These are phyloP conservation scores for Chondrostereum purpureum DNA, from an alignment of 1,284 basidiomycete genomes.

Conservation along the genomic window DNA sequence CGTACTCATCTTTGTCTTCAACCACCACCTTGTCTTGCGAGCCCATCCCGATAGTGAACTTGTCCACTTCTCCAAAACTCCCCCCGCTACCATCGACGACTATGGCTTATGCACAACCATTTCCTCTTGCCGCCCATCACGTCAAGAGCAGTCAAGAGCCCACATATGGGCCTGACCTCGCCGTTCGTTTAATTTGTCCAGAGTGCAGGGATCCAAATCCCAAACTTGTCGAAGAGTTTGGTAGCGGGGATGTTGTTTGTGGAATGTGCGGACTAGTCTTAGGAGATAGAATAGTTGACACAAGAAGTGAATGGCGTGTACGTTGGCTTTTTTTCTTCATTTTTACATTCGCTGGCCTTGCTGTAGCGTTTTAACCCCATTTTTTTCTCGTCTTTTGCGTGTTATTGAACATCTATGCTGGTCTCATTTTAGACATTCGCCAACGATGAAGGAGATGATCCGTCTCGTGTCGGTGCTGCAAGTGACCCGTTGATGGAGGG, in stretches of 20 bases:
- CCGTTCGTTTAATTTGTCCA: slow-evolving; percentile 88
- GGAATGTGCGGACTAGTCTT: slow-evolving; percentile 93
- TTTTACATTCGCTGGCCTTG: slow-evolving; percentile 5
- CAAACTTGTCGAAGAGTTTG: slow-evolving; percentile 95
- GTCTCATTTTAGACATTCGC: slow-evolving; percentile 84
- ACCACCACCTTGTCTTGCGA: background rate
- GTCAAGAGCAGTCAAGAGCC: slow-evolving; percentile 44
- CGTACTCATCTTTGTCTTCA: background rate
- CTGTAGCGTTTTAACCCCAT: too few relatives aligned
- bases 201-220: slow-evolving; percentile 92
- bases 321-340: slow-evolving; percentile 31
- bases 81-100: background rate
- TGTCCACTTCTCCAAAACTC: background rate
- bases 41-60: too few relatives aligned
- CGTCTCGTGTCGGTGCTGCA: slow-evolving; percentile 98
- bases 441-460: slow-evolving; percentile 98
- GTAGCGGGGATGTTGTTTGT: slow-evolving; percentile 96
- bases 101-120: slow-evolving; percentile 44
- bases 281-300: slow-evolving; percentile 96
- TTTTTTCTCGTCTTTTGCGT: slow-evolving; percentile 13
- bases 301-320: slow-evolving; percentile 95
- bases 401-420: slow-evolving; percentile 20
- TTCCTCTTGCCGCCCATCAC: slow-evolving; percentile 56
- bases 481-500: slow-evolving; percentile 91
- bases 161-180: slow-evolving; percentile 75